Conservation (phyloP, 805 yeast genomes). For the Candida ficus region DNA sequence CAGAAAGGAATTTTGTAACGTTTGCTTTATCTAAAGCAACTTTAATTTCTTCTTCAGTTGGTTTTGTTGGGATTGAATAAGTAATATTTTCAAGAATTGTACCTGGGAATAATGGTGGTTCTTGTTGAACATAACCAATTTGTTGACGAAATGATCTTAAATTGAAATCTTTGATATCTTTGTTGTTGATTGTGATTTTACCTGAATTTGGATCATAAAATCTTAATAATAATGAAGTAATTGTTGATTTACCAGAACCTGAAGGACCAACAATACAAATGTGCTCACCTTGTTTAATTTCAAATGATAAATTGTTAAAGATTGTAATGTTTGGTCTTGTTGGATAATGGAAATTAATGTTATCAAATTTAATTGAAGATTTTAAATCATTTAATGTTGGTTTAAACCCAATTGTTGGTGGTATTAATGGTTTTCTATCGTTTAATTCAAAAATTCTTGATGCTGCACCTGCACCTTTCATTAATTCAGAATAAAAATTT, state of each 20-base stretch:
- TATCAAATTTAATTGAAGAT: constrained; percentile 49
- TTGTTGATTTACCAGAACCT: constrained; percentile 92
- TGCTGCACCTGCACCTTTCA: constrained; percentile 98
- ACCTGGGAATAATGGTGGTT: constrained; percentile 85
- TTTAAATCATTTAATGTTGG: constrained; percentile 28
- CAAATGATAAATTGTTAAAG: constrained; percentile 55
- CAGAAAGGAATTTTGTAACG: constrained; percentile 59
- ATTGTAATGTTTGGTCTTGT: constrained; percentile 70
- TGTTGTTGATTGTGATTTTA: constrained; percentile 55
- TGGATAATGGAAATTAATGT: constrained; percentile 75
- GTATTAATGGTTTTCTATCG: constrained; percentile 69
- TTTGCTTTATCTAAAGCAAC: constrained; percentile 68
- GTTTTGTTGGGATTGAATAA: constrained; percentile 57
- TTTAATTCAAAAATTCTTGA: constrained; percentile 83
- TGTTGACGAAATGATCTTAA: constrained; percentile 67
- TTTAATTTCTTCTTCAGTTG: constrained; percentile 49
- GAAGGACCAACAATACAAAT: constrained; percentile 96
- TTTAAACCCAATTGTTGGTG: constrained; percentile 56
- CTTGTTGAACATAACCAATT: constrained; percentile 91
- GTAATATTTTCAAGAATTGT: constrained; percentile 76
- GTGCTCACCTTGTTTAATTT: constrained; percentile 74
- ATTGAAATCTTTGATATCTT: constrained; percentile 57
- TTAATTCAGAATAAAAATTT: constrained; percentile 85
- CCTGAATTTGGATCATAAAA: constrained; percentile 80
- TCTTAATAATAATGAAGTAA: constrained; percentile 71